phyloP scores from a whole-genome alignment of 345 rosid genomes.

The Ceriops zippeliana region DNA sequence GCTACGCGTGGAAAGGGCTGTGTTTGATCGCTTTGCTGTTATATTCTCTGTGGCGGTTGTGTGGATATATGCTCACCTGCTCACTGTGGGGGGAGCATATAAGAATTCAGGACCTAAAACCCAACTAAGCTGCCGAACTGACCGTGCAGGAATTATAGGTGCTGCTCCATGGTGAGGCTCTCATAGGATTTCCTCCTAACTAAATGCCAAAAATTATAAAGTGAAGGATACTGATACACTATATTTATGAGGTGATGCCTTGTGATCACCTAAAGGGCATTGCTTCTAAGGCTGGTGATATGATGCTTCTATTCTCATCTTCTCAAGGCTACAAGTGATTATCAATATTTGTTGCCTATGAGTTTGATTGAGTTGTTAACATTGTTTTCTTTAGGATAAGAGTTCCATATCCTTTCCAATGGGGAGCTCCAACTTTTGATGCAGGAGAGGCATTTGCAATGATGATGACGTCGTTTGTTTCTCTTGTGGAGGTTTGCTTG shows the following conservation, averaged over 20 bases:
- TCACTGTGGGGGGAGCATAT: slow-evolving; percentile 92
- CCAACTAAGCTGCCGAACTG: slow-evolving; percentile 81
- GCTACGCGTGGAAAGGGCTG: slow-evolving; percentile 52
- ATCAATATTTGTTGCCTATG: neutral
- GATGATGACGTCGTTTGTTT: slow-evolving; percentile 90
- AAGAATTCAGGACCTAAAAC: slow-evolving; percentile 59
- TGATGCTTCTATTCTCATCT: too few relatives aligned
- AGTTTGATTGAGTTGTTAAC: neutral
- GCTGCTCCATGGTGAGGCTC: slow-evolving; percentile 78
- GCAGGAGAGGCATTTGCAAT: slow-evolving; percentile 97
- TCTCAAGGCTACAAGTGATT: too few relatives aligned
- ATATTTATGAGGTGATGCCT: neutral
- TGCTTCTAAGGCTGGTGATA: neutral
- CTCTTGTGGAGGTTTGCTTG: slow-evolving; percentile 75
- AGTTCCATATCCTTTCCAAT: slow-evolving; percentile 95
- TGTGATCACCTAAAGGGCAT: neutral
- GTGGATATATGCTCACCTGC: slow-evolving; percentile 92
- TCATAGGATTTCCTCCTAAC: neutral
- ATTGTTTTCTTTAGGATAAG: slow-evolving; percentile 60
- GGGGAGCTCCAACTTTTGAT: slow-evolving; percentile 97
- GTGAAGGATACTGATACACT: neutral
- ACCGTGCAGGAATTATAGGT: slow-evolving; percentile 75
- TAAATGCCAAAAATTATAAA: neutral
- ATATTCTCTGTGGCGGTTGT: slow-evolving; percentile 78
- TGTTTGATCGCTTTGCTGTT: slow-evolving; percentile 81